Evolutionary conservation across 371 early-diverging fungal species (phyloP).

Genomic region (Mortierella sp.): DNA sequence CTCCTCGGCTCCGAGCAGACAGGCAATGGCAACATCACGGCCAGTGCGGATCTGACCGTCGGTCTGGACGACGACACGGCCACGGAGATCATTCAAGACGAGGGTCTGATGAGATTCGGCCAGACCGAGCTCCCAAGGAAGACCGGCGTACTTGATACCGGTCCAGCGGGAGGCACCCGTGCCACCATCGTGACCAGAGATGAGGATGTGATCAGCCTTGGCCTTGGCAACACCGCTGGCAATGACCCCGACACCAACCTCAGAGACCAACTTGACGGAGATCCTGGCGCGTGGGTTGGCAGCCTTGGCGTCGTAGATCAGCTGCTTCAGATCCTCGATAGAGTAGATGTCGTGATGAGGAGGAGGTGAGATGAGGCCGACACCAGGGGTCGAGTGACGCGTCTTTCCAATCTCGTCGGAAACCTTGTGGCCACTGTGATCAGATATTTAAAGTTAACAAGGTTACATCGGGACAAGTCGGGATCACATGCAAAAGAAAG

Average conservation of each 20-base stretch:
- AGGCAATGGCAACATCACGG: conserved; percentile 94
- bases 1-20: conserved; percentile 97
- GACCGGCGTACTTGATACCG: conserved; percentile 97
- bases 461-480: conserved; percentile 57
- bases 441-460: conserved; percentile 2
- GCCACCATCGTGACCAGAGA: conserved; percentile 97
- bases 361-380: conserved; percentile 95
- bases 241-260: conserved; percentile 96
- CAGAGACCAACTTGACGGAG: conserved; percentile 96
- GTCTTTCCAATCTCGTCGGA: conserved; percentile 91
- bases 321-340: conserved; percentile 96
- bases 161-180: conserved; percentile 98
- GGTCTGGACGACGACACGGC: conserved; percentile 94
- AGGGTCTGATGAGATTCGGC: conserved; percentile 98
- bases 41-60: conserved; percentile 98
- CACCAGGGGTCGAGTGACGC: conserved; percentile 95
- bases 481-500: conserved; percentile 14
- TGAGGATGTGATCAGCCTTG: conserved; percentile 95
- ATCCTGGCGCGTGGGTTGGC: conserved; percentile 92
- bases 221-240: conserved; percentile 98
- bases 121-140: conserved; percentile 97
- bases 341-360: conserved; percentile 99
- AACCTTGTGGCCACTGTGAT: conserved; percentile 83
- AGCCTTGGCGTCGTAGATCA: conserved; percentile 96
- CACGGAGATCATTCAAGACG: conserved; percentile 94